Evolutionary conservation across 805 yeast species (phyloP).

Genomic region (Tetrapisispora taiwanensis): DNA sequence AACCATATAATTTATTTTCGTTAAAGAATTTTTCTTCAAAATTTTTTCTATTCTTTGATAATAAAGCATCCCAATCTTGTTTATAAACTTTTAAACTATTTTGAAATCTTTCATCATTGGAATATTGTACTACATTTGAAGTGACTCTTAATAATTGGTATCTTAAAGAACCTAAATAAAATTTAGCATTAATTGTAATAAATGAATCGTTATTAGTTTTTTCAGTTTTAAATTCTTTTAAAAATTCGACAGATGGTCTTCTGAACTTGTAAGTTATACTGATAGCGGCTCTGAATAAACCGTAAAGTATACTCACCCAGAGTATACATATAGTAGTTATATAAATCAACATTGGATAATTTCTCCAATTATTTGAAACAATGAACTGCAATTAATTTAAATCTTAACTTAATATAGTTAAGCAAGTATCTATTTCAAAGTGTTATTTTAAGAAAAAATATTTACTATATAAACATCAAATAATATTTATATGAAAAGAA

Average conservation of each 20-base stretch:
- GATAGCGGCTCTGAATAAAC: background rate
- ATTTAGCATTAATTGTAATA: background rate
- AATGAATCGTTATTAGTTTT: background rate
- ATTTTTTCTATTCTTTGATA: background rate
- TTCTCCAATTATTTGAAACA: background rate
- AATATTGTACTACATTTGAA: background rate
- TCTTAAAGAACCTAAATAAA: background rate
- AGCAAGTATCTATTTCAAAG: background rate
- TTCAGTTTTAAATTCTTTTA: background rate
- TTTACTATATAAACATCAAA: too few species aligned
- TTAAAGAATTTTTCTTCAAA: background rate
- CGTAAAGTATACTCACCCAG: background rate
- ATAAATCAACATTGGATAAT: background rate
- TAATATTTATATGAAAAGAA: too few species aligned
- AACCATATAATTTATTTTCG: constrained; percentile 50
- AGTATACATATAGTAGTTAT: background rate
- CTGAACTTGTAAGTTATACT: background rate
- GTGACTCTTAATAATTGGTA: background rate
- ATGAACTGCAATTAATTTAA: too few species aligned
- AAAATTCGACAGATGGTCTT: background rate
- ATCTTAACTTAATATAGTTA: too few species aligned
- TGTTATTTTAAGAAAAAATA: background rate
- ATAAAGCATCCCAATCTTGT: background rate
- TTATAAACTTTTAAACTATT: background rate
- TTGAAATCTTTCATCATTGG: background rate